Evolutionary conservation across 352 stramenopile species (phyloP).

Genomic region (Globisporangium spiculum): DNA sequence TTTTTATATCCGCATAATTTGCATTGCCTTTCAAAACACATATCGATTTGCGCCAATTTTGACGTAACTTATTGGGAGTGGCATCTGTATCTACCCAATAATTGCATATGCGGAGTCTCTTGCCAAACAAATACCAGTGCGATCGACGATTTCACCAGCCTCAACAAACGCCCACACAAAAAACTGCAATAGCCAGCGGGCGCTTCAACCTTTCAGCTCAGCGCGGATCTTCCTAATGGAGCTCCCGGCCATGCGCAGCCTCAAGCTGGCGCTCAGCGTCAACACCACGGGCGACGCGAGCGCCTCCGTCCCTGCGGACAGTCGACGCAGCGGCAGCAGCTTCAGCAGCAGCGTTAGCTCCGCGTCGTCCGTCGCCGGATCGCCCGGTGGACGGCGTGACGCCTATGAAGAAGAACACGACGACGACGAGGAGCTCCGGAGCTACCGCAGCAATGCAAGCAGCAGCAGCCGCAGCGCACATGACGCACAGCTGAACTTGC

Average conservation of each 20-base stretch:
- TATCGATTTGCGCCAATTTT: too few species aligned
- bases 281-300: constrained; percentile 21
- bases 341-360: constrained; percentile 4
- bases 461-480: constrained; percentile 21
- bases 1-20: not conserved
- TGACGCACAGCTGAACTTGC: constrained; percentile 31
- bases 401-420: constrained; percentile 24
- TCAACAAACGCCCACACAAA: not conserved
- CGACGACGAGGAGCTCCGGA: constrained; percentile 17
- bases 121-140: too few species aligned
- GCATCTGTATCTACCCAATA: too few species aligned
- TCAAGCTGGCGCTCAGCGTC: constrained; percentile 25
- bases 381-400: constrained; percentile 22
- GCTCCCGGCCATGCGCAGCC: constrained; percentile 24
- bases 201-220: constrained; percentile 7
- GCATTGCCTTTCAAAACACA: not conserved
- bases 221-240: constrained; percentile 21
- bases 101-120: too few species aligned
- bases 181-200: not conserved
- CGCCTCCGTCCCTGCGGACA: not conserved
- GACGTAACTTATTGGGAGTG: too few species aligned
- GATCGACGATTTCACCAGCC: not conserved
- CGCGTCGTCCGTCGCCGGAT: not conserved
- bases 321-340: constrained; percentile 14
- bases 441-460: constrained; percentile 22